A percentile compares a stretch with the other conserved stretches of the same genome.
phyloP scores from a whole-genome alignment of 805 yeast genomes.

The Candida sakaeoensis region DNA sequence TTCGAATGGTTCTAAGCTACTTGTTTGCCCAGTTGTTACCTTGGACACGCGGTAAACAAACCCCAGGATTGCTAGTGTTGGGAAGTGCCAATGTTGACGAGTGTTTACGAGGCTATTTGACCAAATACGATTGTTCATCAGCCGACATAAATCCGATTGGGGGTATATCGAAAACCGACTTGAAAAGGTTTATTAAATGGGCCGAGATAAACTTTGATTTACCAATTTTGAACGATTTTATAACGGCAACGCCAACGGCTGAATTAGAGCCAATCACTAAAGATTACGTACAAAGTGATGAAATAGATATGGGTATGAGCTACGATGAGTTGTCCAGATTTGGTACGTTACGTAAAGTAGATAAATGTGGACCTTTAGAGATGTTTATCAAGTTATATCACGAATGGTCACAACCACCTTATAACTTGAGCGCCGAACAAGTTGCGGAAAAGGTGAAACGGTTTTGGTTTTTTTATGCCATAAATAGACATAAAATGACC shows the following conservation, averaged over 20 bases:
- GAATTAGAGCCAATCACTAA: constrained; percentile 96
- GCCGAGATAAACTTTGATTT: constrained; percentile 65
- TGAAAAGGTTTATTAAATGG: constrained; percentile 81
- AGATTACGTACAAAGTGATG: constrained; percentile 91
- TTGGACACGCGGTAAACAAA: constrained; percentile 74
- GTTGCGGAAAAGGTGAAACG: constrained; percentile 90
- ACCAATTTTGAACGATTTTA: constrained; percentile 74
- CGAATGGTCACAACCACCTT: constrained; percentile 77
- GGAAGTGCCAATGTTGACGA: constrained; percentile 99
- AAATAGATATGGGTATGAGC: constrained; percentile 97
- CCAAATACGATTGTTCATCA: constrained; percentile 95
- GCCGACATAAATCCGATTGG: constrained; percentile 99
- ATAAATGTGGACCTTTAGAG: constrained; percentile 94
- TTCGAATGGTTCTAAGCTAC: constrained; percentile 92
- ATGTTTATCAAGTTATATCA: constrained; percentile 89
- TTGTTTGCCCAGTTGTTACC: constrained; percentile 92
- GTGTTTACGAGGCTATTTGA: constrained; percentile 89
- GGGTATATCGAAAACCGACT: constrained; percentile 93
- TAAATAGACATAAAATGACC: constrained; percentile 95
- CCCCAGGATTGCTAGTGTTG: constrained; percentile 81
- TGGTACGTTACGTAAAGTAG: constrained; percentile 87
- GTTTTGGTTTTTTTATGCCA: constrained; percentile 90
- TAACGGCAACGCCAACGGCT: constrained; percentile 95
- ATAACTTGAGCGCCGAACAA: constrained; percentile 68
- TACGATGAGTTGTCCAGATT: constrained; percentile 89